phyloP scores from a whole-genome alignment of 176 grass and related monocot species.

The Saccharum spontaneum region DNA sequence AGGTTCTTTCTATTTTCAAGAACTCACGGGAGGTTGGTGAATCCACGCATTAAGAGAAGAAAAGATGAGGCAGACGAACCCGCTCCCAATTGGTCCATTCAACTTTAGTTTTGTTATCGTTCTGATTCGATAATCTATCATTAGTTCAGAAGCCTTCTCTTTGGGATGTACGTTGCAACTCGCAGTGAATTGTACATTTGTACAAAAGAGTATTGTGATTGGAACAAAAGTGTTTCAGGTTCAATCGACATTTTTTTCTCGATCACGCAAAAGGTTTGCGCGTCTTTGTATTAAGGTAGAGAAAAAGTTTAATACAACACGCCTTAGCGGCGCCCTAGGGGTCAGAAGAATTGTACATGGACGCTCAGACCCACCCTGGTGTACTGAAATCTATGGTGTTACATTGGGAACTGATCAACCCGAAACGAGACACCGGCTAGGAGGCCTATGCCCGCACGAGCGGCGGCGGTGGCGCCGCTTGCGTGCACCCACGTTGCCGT shows the following conservation, averaged over 20 bases:
- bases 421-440: too few species aligned
- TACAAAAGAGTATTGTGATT: not conserved
- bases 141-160: not conserved
- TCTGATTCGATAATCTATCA: not conserved
- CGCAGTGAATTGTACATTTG: not conserved
- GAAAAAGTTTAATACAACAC: too few species aligned
- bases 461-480: too few species aligned
- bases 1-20: not conserved
- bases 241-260: not conserved
- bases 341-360: too few species aligned
- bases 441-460: too few species aligned
- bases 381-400: too few species aligned
- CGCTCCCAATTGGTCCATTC: not conserved
- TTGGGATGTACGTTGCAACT: not conserved
- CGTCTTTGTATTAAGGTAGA: too few species aligned
- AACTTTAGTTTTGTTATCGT: not conserved
- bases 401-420: too few species aligned
- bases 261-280: too few species aligned
- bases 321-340: too few species aligned
- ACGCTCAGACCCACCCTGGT: too few species aligned
- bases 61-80: not conserved
- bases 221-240: constrained; percentile 14
- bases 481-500: too few species aligned
- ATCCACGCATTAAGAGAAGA: not conserved
- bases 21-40: not conserved